phyloP scores from a whole-genome alignment of 2,329 filamentous ascomycete genomes.

The Aspergillus fructus region DNA sequence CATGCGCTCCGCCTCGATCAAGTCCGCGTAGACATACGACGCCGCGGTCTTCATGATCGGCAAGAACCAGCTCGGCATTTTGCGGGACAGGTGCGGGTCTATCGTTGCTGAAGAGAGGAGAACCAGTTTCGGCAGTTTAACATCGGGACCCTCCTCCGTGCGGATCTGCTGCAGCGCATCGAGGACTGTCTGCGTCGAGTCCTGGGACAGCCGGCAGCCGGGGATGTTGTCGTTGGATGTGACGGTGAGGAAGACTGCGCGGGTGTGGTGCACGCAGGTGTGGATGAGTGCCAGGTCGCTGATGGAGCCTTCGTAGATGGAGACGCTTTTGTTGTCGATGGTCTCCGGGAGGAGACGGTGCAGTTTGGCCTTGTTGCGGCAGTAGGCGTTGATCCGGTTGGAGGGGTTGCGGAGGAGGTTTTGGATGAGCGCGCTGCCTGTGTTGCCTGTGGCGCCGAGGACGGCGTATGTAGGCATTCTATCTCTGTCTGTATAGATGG shows the following conservation, averaged over 20 bases:
- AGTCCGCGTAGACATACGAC: conserved; percentile 10
- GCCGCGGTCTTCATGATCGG: conserved; percentile 7
- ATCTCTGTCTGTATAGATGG: no score
- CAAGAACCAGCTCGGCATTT: conserved; percentile 5
- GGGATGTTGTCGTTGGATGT: conserved; percentile 48
- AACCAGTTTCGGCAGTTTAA: conserved; percentile 40
- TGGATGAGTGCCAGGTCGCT: conserved; percentile 40
- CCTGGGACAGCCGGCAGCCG: conserved; percentile 37
- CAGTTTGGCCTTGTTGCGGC: conserved; percentile 46
- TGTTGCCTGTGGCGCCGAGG: conserved; percentile 47
- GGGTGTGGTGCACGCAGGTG: conserved; percentile 35
- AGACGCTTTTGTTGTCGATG: conserved; percentile 30
- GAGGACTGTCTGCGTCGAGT: conserved; percentile 39
- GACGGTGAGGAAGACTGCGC: conserved; percentile 43
- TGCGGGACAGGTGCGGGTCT: conserved; percentile 35
- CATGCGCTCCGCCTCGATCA: not conserved
- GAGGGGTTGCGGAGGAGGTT: conserved; percentile 36
- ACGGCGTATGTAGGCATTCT: conserved; percentile 38
- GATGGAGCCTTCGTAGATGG: conserved; percentile 46
- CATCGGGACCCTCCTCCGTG: not conserved
- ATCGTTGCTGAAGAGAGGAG: conserved; percentile 46
- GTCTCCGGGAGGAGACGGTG: conserved; percentile 33
- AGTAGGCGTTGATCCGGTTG: conserved; percentile 44
- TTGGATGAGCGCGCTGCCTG: conserved; percentile 43
- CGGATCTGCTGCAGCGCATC: conserved; percentile 33